Evolutionary conservation across 352 stramenopile species (phyloP), one percentile per base, ranked within the genome.

Genomic region (Pythium plurisporium): DNA sequence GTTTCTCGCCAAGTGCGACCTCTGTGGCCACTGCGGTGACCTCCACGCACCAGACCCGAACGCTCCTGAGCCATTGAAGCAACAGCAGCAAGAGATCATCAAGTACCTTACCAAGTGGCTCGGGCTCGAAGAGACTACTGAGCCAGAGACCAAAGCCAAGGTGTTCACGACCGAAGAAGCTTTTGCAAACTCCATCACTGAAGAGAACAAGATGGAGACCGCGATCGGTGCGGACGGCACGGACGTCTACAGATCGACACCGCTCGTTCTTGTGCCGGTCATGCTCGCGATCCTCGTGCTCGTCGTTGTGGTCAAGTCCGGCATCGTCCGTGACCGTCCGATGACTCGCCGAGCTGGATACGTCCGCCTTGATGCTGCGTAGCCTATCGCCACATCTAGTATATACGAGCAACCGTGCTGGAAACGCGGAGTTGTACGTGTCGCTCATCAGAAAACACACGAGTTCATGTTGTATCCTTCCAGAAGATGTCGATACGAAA

Each of bases 11-110:
- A 65, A 83, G 57, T 96, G 86, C 31, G 74, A 93, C 36, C 45
- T 89, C 12, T 96, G 86, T 45, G 84, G 86, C 38, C 84, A 95
- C 69, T 95, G 82, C 33, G 80, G 83, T 2, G 86, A 95, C 38
- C 66, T 95, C 19, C 41, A 70, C 22, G 59, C 70, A 7, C 61
- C 65, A 4, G 70, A 77, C 29, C 69, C 69, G 17, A 65, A 86
- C 47, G 60, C 71, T 4, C 80, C 79, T 0, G 76, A 75, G 33
- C 78, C 75, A 41, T 47, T 88, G 20, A 83, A 86, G 66, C 74
- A 84, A 52, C 82, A 92, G 53, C 82, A 80, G 5, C 59, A 78
- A 34, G 58, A 78, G 55, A 92, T 92, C 34, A 41, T 87, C 8
- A 30, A 68, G 47, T 91, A 88, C 64, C 45, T 91, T 26, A 63